Conservation (phyloP, 163 green algal species). For the Scenedesmus sp. region DNA sequence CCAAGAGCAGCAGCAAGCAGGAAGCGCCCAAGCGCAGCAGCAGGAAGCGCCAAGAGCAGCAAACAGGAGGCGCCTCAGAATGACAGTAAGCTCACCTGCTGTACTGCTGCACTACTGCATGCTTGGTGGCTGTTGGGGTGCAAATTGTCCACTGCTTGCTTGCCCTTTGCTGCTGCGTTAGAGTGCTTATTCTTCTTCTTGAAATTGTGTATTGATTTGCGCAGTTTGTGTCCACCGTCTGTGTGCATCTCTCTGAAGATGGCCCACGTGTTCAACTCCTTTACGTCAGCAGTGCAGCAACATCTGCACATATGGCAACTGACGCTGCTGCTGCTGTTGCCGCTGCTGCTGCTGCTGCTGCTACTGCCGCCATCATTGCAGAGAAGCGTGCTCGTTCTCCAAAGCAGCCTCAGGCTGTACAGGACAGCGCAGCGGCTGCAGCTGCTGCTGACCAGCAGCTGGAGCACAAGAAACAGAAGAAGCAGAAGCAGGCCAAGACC, state of each 20-base stretch:
- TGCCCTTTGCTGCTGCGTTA: no score
- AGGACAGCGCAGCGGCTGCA: not conserved
- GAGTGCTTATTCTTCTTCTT: no score
- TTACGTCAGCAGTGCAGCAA: not conserved
- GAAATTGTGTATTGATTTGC: no score
- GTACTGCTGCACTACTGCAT: not conserved
- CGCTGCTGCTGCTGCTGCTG: not conserved
- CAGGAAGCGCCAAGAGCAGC: not conserved
- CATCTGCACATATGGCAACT: not conserved
- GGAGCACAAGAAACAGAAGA: not conserved
- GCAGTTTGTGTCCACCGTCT: no score
- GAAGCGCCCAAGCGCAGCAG: not conserved
- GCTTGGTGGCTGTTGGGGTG: not conserved
- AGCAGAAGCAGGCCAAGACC: not conserved
- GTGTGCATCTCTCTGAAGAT: no score
- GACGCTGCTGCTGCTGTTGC: not conserved
- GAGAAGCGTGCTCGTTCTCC: not conserved
- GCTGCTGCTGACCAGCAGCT: not conserved
- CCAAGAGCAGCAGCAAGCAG: not conserved
- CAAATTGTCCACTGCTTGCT: not conserved
- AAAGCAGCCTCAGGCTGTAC: not conserved
- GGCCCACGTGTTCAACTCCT: no score
- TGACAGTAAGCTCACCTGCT: not conserved
- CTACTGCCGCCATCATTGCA: not conserved
- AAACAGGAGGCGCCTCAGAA: no score